Percentiles rank a stretch among this genome's conserved stretches.
These are phyloP conservation scores for Pyrus hybrid DNA, from an alignment of 331 rosid genomes.

Conservation along the genomic window DNA sequence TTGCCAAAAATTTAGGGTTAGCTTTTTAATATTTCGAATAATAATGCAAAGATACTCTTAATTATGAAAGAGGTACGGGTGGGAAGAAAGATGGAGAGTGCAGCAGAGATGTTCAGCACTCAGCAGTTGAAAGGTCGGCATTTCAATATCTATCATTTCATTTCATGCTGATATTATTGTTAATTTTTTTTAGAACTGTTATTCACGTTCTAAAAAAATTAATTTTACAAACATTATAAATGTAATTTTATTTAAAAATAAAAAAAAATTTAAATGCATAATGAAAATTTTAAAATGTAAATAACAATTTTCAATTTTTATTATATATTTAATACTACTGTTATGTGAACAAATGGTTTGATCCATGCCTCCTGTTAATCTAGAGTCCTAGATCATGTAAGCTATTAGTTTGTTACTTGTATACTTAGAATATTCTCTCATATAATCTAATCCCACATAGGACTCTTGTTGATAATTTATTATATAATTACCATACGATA, in stretches of 20 bases:
- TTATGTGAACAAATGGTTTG: slow-evolving; percentile 12
- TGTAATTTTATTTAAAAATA: no score
- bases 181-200: background rate
- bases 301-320: background rate
- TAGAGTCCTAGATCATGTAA: no score
- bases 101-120: background rate
- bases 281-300: no score
- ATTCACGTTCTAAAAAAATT: no score
- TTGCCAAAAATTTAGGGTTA: background rate
- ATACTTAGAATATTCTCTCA: no score
- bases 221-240: no score
- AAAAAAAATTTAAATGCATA: no score
- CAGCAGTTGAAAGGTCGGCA: background rate
- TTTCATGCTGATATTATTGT: background rate
- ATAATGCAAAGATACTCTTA: background rate
- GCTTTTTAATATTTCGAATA: background rate
- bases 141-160: background rate
- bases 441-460: no score
- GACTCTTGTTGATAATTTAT: no score
- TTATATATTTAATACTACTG: background rate
- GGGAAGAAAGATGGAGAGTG: background rate
- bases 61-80: background rate
- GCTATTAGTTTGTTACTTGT: no score
- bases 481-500: no score
- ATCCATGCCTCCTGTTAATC: slow-evolving; percentile 1